Evolutionary conservation across 2,329 filamentous ascomycete species (phyloP).

Genomic region (Diaporthe caulivora): DNA sequence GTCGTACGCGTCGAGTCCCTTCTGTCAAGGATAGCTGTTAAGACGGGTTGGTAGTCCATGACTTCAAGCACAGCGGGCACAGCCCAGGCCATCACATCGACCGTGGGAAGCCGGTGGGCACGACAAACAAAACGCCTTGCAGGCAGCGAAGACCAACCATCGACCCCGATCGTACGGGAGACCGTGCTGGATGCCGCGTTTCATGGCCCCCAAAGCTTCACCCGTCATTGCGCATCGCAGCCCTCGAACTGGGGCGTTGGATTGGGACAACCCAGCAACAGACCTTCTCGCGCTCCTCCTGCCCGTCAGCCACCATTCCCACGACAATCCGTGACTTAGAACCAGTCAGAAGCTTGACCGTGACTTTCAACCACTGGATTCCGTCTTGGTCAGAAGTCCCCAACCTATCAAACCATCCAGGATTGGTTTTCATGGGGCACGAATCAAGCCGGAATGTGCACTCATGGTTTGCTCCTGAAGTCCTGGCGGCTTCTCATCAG

Average conservation of each 20-base stretch:
- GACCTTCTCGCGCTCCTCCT: not conserved
- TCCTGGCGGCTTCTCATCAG: not conserved
- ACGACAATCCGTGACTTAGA: too few species aligned
- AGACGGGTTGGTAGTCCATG: not conserved
- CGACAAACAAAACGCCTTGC: not conserved
- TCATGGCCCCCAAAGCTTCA: not conserved
- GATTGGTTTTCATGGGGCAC: not conserved
- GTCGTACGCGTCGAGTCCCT: too few species aligned
- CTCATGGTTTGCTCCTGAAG: not conserved
- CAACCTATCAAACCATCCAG: not conserved
- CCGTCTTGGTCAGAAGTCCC: not conserved
- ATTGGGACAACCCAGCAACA: not conserved
- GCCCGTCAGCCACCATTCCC: not conserved
- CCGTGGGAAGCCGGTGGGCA: not conserved
- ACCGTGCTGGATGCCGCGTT: not conserved
- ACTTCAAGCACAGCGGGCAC: not conserved
- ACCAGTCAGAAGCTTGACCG: not conserved
- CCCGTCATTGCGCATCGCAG: too few species aligned
- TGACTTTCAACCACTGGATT: not conserved
- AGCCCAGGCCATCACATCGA: not conserved
- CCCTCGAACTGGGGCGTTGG: not conserved
- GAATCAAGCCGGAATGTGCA: not conserved
- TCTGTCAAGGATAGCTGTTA: too few species aligned
- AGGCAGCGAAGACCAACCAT: not conserved
- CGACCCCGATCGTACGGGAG: not conserved